Evolutionary conservation across 1,139 yeast genomes (phyloP).

Genomic region (Yamadazyma sp.): DNA sequence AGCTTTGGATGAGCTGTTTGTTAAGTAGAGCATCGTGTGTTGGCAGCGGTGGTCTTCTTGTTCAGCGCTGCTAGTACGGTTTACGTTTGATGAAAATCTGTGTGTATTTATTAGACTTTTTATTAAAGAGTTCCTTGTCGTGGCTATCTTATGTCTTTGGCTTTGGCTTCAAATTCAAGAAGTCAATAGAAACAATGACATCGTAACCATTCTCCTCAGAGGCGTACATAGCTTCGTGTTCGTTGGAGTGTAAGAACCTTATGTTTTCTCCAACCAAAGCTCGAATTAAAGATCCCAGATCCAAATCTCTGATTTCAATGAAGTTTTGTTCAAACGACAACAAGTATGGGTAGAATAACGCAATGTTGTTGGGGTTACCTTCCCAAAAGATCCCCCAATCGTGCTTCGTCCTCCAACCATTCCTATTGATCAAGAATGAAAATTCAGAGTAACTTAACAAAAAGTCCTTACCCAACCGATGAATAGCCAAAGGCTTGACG

Average conservation of each 20-base stretch:
- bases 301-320: slow-evolving; percentile 90
- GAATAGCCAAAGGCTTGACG: slow-evolving; percentile 87
- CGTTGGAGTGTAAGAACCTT: slow-evolving; percentile 81
- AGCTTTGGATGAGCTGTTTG: too few relatives aligned
- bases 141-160: not conserved
- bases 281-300: slow-evolving; percentile 78
- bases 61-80: too few relatives aligned
- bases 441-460: slow-evolving; percentile 86
- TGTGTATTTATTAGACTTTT: too few relatives aligned
- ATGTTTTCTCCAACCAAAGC: slow-evolving; percentile 96
- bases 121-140: too few relatives aligned
- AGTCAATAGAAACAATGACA: slow-evolving; percentile 87
- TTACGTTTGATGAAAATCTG: too few relatives aligned
- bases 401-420: slow-evolving; percentile 95
- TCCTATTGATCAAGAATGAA: slow-evolving; percentile 88
- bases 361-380: slow-evolving; percentile 90
- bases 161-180: slow-evolving; percentile 48
- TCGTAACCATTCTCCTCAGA: slow-evolving; percentile 91
- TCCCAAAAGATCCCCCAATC: slow-evolving; percentile 98
- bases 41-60: too few relatives aligned
- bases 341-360: slow-evolving; percentile 90
- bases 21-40: too few relatives aligned
- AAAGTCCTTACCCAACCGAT: slow-evolving; percentile 85
- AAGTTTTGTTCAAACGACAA: slow-evolving; percentile 87
- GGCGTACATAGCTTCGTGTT: slow-evolving; percentile 91